phyloP scores from a whole-genome alignment of 495 filamentous ascomycete genomes.

The Chaetomium fimeti region DNA sequence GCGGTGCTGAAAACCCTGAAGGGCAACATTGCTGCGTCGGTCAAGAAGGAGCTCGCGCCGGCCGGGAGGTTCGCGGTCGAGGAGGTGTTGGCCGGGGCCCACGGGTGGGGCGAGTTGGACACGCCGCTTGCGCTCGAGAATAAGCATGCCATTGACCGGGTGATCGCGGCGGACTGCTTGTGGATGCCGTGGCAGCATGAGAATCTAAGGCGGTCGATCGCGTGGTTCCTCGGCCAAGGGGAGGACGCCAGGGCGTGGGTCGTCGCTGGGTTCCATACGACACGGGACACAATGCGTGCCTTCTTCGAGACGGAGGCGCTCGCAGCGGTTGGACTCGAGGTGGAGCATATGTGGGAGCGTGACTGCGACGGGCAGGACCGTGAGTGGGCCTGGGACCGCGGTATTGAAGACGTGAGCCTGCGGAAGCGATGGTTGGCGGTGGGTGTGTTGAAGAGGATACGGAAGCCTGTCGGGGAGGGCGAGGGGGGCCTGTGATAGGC shows the following conservation, averaged over 20 bases:
- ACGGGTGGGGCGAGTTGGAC: conserved; percentile 68
- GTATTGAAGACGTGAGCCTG: conserved; percentile 61
- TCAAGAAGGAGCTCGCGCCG: conserved; percentile 27
- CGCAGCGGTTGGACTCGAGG: conserved; percentile 56
- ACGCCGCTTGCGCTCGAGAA: conserved; percentile 54
- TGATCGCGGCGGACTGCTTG: conserved; percentile 79
- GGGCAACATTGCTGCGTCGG: conserved; percentile 54
- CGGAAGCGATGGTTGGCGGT: conserved; percentile 78
- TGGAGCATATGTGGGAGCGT: conserved; percentile 72
- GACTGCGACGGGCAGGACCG: conserved; percentile 67
- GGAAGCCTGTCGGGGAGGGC: not conserved
- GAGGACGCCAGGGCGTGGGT: conserved; percentile 60
- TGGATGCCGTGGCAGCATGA: conserved; percentile 82
- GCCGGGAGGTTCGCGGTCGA: conserved; percentile 22
- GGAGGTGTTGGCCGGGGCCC: conserved; percentile 55
- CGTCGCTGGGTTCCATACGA: conserved; percentile 82
- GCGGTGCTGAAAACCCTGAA: conserved; percentile 60
- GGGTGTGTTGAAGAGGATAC: conserved; percentile 51
- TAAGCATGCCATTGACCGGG: conserved; percentile 58
- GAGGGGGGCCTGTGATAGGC: not conserved
- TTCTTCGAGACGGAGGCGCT: conserved; percentile 69
- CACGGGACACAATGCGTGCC: conserved; percentile 62
- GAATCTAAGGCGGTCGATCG: conserved; percentile 66
- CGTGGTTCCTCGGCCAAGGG: conserved; percentile 61
- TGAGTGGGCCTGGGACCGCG: conserved; percentile 63